phyloP scores from a whole-genome alignment of 441 rosid species.

The Syzygium malaccense region DNA sequence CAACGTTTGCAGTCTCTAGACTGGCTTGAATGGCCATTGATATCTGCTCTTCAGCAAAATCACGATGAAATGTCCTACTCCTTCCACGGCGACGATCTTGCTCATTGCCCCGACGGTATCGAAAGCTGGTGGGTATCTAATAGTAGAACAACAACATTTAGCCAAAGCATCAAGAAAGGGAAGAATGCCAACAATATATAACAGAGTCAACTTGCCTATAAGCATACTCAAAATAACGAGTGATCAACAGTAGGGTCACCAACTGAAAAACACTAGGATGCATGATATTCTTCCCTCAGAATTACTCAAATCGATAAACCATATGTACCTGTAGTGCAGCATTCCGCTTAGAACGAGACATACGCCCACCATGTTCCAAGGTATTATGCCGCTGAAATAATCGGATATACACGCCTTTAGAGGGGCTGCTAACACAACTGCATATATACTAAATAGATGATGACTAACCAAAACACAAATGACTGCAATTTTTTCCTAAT shows the following conservation, averaged over 20 bases:
- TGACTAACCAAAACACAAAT: not conserved
- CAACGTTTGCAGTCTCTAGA: constrained; percentile 40
- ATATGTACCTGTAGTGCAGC: constrained; percentile 78
- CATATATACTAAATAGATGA: not conserved
- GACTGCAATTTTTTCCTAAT: not conserved
- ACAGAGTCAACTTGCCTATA: not conserved
- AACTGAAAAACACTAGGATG: not conserved
- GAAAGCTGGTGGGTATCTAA: constrained; percentile 94
- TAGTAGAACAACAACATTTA: not conserved
- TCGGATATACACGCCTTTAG: not conserved
- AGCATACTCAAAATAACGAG: not conserved
- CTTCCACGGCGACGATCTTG: constrained; percentile 79
- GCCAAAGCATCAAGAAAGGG: not conserved
- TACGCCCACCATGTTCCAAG: constrained; percentile 85
- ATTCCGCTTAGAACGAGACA: constrained; percentile 88
- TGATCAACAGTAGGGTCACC: not conserved
- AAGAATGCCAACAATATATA: not conserved
- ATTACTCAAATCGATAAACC: not conserved
- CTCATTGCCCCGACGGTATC: constrained; percentile 56
- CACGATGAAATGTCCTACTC: constrained; percentile 51
- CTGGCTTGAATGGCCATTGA: constrained; percentile 66
- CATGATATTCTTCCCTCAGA: not conserved
- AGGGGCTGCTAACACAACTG: not conserved
- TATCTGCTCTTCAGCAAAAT: constrained; percentile 60
- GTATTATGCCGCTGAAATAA: constrained; percentile 76